Conservation (phyloP, 805 yeast genomes). For the Zygoascus tannicola region DNA sequence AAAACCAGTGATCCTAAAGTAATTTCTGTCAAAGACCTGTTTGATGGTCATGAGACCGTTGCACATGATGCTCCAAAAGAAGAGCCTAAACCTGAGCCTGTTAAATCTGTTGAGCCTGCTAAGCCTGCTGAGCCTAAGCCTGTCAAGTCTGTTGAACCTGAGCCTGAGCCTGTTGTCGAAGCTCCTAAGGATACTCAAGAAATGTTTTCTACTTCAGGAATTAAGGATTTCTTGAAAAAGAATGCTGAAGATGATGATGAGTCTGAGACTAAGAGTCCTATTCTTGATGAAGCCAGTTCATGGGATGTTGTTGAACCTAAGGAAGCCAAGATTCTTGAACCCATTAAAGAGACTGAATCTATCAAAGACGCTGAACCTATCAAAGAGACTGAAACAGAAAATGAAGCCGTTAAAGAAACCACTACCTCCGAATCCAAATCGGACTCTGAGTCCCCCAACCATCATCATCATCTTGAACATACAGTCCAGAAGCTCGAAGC, state of each 20-base stretch:
- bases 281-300: constrained; percentile 12
- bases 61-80: constrained; percentile 16
- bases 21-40: constrained; percentile 64
- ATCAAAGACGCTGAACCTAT: constrained; percentile 14
- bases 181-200: constrained; percentile 36
- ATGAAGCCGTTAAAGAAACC: constrained; percentile 10
- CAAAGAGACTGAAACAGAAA: constrained; percentile 11
- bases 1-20: constrained; percentile 72
- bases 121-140: constrained; percentile 1
- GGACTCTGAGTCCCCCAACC: neutral
- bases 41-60: constrained; percentile 59
- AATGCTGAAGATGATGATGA: constrained; percentile 28
- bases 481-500: constrained; percentile 14
- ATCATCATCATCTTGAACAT: constrained; percentile 3
- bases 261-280: constrained; percentile 6
- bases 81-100: constrained; percentile 11
- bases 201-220: constrained; percentile 40
- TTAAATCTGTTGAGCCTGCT: constrained; percentile 1
- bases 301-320: constrained; percentile 5
- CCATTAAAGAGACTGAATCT: constrained; percentile 12
- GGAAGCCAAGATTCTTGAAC: neutral
- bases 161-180: constrained; percentile 10
- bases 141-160: constrained; percentile 7
- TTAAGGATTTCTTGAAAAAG: constrained; percentile 39
- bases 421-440: constrained; percentile 6